Conservation (phyloP, 2,329 filamentous ascomycete species). For the Beauveria bassiana region DNA sequence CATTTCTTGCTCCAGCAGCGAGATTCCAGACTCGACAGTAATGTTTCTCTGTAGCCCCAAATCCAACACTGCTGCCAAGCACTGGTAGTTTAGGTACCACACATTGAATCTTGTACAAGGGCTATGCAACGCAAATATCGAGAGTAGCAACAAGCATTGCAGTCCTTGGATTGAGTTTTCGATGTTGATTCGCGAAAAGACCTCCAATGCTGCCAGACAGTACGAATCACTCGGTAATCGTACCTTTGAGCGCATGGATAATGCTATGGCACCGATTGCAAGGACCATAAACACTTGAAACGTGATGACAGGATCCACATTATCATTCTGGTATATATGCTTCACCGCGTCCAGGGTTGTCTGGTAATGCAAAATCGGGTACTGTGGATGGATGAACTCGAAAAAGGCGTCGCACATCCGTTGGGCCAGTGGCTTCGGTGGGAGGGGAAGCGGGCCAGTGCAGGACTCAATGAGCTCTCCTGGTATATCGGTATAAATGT, state of each 20-base stretch:
- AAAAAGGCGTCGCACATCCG: constrained; percentile 40
- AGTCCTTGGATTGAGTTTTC: constrained; percentile 41
- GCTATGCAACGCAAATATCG: constrained; percentile 44
- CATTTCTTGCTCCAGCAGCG: constrained; percentile 43
- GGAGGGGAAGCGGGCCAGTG: constrained; percentile 24
- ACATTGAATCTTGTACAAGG: constrained; percentile 40
- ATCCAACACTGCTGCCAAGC: constrained; percentile 42
- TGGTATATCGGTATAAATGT: constrained; percentile 15
- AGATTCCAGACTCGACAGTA: constrained; percentile 32
- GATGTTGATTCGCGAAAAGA: constrained; percentile 37
- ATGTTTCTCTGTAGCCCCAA: constrained; percentile 44
- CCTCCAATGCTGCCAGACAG: constrained; percentile 38
- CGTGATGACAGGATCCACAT: constrained; percentile 21
- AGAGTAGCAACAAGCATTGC: constrained; percentile 38
- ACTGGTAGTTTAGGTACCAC: constrained; percentile 50
- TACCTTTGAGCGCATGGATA: constrained; percentile 34
- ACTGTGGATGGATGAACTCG: constrained; percentile 37
- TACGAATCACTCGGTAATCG: constrained; percentile 41
- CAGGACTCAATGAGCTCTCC: constrained; percentile 25
- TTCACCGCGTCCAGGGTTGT: constrained; percentile 33
- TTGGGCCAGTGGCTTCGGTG: constrained; percentile 26
- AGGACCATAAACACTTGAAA: constrained; percentile 49
- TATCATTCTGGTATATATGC: constrained; percentile 25
- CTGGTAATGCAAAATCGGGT: constrained; percentile 40
- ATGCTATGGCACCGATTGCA: constrained; percentile 38